Evolutionary conservation across 371 early-diverging fungal genomes (phyloP), one percentile per base, ranked within the genome.

Genomic region (Rhizopus arrhizus): DNA sequence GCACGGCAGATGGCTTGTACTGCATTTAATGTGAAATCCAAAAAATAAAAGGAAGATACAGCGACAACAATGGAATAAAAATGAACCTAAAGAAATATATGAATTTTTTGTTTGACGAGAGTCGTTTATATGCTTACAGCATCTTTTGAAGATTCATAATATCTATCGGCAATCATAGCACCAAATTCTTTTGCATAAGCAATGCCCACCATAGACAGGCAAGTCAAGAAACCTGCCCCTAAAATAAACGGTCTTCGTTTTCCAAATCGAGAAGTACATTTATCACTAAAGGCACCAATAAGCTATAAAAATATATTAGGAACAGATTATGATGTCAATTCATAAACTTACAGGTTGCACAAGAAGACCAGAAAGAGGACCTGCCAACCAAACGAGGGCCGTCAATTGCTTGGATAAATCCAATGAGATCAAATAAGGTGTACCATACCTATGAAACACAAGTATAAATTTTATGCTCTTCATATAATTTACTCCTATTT

Each of bases 11-110:
- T 68, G 3, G 89, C 86, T 55, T 85, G 85, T 2, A 69, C 78
- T 1, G 87, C 85, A 61, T 91, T 91, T 55, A 91, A 77, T 3
- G 88, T 81, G 56, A 91, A 90, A 59, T 91, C 92, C 9, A 91
- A 66, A 31, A 75, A 65, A 52, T 88, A 89, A 63, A 91, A 90
- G 0, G 83, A 87, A 3, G 77, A 5, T 2, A 91, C 90, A 8
- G 90, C 90, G 7, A 82, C 70, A 2, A 66, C 59, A 12, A 85
- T 83, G 0, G 85, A 74, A 41, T 69, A 71, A 3, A 68, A 43
- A 69, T 84, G 68, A 8, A 66, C 57, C 60, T 58, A 41, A 7
- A 28, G 29, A 40, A 22, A 38, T 33, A 41, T 8, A 16, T n/a
- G 11, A 38, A 56, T 43, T 45, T n/a, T 16, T 16, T n/a, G 3